A percentile compares a stretch with the other conserved stretches of the same genome.
phyloP scores from a whole-genome alignment of 805 yeast species.

The Torulaspora quercuum region DNA sequence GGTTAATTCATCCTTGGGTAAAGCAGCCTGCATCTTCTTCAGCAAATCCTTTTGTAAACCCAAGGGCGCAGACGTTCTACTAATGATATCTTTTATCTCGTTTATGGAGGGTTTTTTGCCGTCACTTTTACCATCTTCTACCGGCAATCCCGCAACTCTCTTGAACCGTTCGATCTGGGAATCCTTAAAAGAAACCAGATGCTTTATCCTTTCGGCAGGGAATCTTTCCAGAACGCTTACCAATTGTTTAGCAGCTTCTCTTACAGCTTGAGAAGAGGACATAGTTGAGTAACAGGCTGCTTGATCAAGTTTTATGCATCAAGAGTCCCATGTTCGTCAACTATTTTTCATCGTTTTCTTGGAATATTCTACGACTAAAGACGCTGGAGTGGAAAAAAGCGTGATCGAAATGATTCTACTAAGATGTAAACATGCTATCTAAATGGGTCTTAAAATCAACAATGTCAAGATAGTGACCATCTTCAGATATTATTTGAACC shows the following conservation, averaged over 20 bases:
- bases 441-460: too few species aligned
- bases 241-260: conserved; percentile 54
- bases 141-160: conserved; percentile 48
- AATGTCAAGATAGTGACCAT: too few species aligned
- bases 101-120: conserved; percentile 40
- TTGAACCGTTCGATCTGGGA: conserved; percentile 57
- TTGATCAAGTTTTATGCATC: too few species aligned
- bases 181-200: conserved; percentile 66
- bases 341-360: too few species aligned
- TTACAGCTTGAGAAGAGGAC: conserved; percentile 28
- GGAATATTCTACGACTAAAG: too few species aligned
- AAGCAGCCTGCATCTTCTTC: conserved; percentile 40
- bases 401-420: too few species aligned
- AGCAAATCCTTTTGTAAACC: conserved; percentile 49
- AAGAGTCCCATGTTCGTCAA: too few species aligned
- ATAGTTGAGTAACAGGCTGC: too few species aligned
- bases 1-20: conserved; percentile 49
- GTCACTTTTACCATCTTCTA: conserved; percentile 32
- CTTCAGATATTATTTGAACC: too few species aligned
- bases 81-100: conserved; percentile 40
- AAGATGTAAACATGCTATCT: too few species aligned
- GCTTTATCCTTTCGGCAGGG: conserved; percentile 67
- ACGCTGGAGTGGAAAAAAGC: too few species aligned
- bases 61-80: conserved; percentile 39
- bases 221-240: conserved; percentile 56